phyloP scores from a whole-genome alignment of 2,329 filamentous ascomycete species.

The Diaporthe helianthi region DNA sequence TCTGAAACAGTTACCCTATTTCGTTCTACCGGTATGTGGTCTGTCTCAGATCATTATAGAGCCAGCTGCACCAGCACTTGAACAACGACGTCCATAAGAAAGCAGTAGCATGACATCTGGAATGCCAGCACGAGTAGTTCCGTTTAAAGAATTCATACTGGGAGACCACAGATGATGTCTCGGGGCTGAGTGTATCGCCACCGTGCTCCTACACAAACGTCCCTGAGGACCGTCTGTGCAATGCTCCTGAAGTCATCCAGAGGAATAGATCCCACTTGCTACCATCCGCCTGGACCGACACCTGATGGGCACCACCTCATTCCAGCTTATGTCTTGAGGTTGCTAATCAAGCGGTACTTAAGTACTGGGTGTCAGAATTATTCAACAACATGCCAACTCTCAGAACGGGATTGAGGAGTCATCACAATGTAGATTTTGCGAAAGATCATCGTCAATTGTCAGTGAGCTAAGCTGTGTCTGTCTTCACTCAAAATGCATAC shows the following conservation, averaged over 20 bases:
- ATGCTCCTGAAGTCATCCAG: no score
- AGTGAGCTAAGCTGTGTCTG: neutral
- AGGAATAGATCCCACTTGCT: no score
- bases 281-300: no score
- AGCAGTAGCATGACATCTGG: no score
- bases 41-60: neutral
- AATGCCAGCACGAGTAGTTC: neutral
- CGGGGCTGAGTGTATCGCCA: no score
- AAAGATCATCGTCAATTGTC: neutral
- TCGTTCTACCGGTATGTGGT: neutral
- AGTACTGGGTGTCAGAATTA: neutral
- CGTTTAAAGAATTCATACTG: neutral
- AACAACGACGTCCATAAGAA: neutral
- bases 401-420: no score
- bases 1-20: neutral
- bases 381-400: neutral
- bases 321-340: no score
- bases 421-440: neutral
- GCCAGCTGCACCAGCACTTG: no score
- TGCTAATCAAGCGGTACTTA: neutral
- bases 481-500: neutral
- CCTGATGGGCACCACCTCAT: no score
- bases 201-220: no score
- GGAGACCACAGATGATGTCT: no score
- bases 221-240: no score